Conservation (phyloP, 1,139 yeast species). For the Scheffersomyces segobiensis region DNA sequence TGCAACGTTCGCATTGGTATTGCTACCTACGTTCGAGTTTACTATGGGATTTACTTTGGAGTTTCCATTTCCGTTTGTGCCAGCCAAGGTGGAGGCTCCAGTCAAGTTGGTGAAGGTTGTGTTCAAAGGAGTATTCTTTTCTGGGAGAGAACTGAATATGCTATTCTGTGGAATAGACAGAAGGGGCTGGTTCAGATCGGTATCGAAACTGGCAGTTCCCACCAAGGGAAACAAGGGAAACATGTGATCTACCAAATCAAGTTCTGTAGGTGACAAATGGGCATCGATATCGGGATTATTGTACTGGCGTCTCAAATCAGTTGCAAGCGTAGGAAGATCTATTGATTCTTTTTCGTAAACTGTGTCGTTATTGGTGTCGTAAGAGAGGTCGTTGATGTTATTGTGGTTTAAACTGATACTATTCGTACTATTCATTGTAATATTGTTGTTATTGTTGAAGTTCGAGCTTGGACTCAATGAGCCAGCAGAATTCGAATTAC, state of each 20-base stretch:
- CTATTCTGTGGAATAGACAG: conserved; percentile 24
- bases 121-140: conserved; percentile 1
- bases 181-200: conserved; percentile 37
- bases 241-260: conserved; percentile 26
- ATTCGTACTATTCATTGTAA: neutral
- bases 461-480: conserved; percentile 1
- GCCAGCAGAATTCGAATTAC: conserved; percentile 1
- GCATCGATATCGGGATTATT: neutral
- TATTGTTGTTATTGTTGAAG: neutral
- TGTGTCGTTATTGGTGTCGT: conserved; percentile 1
- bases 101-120: conserved; percentile 1
- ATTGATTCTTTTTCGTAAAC: neutral
- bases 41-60: neutral
- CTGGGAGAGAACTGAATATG: neutral
- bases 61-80: conserved; percentile 11
- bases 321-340: neutral
- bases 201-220: conserved; percentile 45
- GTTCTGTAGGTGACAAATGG: conserved; percentile 13
- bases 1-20: neutral
- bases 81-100: conserved; percentile 12
- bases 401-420: neutral
- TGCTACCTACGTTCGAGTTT: neutral
- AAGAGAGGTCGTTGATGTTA: neutral
- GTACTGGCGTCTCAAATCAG: neutral
- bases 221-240: conserved; percentile 56